Evolutionary conservation across 2,329 filamentous ascomycete genomes (phyloP).

Genomic region (Lecanicillium sp.): DNA sequence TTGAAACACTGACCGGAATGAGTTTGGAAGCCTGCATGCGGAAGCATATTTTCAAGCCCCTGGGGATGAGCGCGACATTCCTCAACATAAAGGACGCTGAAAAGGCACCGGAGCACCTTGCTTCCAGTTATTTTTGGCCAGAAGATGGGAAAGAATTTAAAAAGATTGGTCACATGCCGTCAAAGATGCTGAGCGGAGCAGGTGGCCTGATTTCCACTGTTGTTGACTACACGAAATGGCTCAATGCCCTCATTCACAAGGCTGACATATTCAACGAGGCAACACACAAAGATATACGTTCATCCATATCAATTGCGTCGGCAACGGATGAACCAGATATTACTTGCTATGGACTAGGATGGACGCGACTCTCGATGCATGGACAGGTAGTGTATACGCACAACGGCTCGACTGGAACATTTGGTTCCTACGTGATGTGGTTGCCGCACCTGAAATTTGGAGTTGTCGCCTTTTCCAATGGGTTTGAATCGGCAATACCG

Average conservation of each 20-base stretch:
- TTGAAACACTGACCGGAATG: slow-evolving; percentile 33
- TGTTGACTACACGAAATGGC: slow-evolving; percentile 43
- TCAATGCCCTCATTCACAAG: slow-evolving; percentile 34
- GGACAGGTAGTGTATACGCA: slow-evolving; percentile 1
- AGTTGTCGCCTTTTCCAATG: slow-evolving; percentile 2
- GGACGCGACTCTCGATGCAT: neutral
- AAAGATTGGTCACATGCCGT: slow-evolving; percentile 17
- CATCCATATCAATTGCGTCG: neutral
- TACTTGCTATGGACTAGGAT: slow-evolving; percentile 1
- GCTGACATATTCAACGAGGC: slow-evolving; percentile 13
- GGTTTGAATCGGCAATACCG: neutral
- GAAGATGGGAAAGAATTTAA: slow-evolving; percentile 15
- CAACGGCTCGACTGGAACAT: slow-evolving; percentile 2
- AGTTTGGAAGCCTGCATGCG: slow-evolving; percentile 32
- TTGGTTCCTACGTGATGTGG: neutral
- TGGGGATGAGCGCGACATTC: slow-evolving; percentile 38
- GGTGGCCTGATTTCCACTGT: slow-evolving; percentile 37
- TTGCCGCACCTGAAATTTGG: slow-evolving; percentile 2
- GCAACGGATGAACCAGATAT: neutral
- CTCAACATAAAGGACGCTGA: slow-evolving; percentile 19
- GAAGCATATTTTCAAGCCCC: slow-evolving; percentile 30
- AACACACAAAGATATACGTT: slow-evolving; percentile 14
- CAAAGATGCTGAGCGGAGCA: slow-evolving; percentile 26
- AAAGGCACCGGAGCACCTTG: slow-evolving; percentile 20
- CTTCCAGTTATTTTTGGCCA: slow-evolving; percentile 33